Evolutionary conservation across 148 eudicot genomes (phyloP).

Genomic region (Rhododendron simsii): DNA sequence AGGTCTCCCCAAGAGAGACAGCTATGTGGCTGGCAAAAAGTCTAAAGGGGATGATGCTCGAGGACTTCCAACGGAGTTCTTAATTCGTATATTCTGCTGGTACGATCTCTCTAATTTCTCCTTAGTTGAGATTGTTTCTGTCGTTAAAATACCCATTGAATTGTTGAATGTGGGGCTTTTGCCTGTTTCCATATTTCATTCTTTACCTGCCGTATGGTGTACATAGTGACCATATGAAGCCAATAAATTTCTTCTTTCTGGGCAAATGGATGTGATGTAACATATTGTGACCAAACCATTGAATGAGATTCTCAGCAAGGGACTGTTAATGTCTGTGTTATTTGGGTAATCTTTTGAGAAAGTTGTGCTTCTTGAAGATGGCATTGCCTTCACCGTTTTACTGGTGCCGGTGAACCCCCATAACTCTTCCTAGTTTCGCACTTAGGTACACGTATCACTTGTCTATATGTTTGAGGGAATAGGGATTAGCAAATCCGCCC

Average conservation of each 20-base stretch:
- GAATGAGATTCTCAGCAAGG: neutral
- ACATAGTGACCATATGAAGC: constrained; percentile 25
- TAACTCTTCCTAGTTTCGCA: neutral
- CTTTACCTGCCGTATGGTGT: constrained; percentile 50
- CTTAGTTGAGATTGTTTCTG: neutral
- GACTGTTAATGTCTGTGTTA: neutral
- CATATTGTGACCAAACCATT: neutral
- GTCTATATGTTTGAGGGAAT: neutral
- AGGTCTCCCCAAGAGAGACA: constrained; percentile 97
- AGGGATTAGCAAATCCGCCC: neutral
- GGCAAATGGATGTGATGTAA: neutral
- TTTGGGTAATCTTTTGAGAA: neutral
- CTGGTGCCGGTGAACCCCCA: neutral
- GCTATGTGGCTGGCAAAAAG: constrained; percentile 48
- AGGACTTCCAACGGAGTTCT: constrained; percentile 16
- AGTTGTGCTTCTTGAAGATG: neutral
- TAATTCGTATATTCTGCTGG: constrained; percentile 24
- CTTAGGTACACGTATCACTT: neutral
- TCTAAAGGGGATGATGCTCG: constrained; percentile 27
- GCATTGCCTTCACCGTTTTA: neutral
- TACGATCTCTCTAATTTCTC: neutral
- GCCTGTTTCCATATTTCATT: constrained; percentile 21
- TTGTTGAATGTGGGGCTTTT: neutral
- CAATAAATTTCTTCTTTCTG: neutral
- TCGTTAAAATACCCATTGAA: neutral